A percentile compares a stretch with the other conserved stretches of the same genome.
Conservation (phyloP, 257 asterid genomes). For the Ajuga chamaepitys region DNA sequence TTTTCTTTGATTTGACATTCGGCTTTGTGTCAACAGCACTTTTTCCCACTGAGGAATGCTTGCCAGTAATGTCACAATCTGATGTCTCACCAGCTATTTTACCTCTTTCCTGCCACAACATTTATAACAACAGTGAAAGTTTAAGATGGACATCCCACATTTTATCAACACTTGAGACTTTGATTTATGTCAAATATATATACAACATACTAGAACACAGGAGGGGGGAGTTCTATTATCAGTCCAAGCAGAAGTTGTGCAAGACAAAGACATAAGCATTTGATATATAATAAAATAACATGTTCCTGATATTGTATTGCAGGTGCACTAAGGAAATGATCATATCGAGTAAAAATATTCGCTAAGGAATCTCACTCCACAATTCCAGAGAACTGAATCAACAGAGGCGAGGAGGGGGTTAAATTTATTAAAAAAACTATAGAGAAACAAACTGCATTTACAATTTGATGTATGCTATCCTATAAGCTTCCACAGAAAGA, state of each 20-base stretch:
- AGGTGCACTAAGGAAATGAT: neutral
- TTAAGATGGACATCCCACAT: neutral
- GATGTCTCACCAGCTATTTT: conserved; percentile 25
- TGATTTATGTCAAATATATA: neutral
- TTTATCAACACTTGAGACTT: neutral
- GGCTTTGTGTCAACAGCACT: conserved; percentile 17
- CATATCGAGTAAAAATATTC: neutral
- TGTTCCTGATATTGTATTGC: neutral
- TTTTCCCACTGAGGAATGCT: conserved; percentile 25
- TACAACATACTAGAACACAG: neutral
- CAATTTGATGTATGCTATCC: neutral
- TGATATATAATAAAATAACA: neutral
- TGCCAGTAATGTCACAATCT: conserved; percentile 13
- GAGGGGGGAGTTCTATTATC: neutral
- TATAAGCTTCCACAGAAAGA: neutral
- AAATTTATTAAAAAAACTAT: neutral
- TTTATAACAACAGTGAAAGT: conserved; percentile 4
- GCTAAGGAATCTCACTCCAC: neutral
- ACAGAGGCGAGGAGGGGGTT: neutral
- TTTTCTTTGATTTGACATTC: conserved; percentile 52
- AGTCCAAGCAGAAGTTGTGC: neutral
- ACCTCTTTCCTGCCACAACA: conserved; percentile 36
- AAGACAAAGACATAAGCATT: neutral
- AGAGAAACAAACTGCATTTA: neutral
- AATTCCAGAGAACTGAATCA: neutral